Base-by-base conservation (phyloP, 192 early-diverging fungal species). In the Coemansia sp. region DNA sequence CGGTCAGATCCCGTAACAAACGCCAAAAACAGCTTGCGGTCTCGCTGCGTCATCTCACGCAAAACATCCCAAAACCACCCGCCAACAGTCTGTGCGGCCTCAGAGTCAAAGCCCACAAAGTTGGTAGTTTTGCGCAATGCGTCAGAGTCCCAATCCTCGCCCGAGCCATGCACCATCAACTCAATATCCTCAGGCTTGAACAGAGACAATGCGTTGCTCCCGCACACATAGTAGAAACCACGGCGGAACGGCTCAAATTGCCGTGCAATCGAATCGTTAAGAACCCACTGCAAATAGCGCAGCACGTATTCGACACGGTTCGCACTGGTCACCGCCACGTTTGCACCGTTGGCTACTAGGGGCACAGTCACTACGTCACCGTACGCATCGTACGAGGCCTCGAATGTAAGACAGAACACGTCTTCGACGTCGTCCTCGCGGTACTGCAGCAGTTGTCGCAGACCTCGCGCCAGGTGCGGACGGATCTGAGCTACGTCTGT, bases 1-100 rank as follows among this genome's bases (percentile, higher is more conserved):
- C 94, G 82, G 76, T 98, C 96, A n/a, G 90, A 89, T 14, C 94
- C 93, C 7, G 95, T 97, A 18, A 92, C 89, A 71, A 98, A 96
- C 22, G 89, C 89, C 64, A 96, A 62, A 5, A 98, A 79, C 66
- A 84, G 64, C n/a, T 88, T 83, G 66, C 94, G 86, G 49, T 88
- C 83, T 23, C 71, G 69, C 12, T 85, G 69, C 19, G 82, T 63
- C 74, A 95, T 90, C 18, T 72, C 79, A 16, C 86, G 78, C 56
- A 94, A 83, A 7, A 93, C 85, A 0, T 84, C 81, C 96, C 96
- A 98, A 69, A 98, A 87, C 83, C 81, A 89, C 74, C 49, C 71
- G 35, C 86, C 74, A 18, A 84, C 83, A 22, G 11, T 22, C 7
- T 39, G 16, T 4, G 41, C 18, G 0, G 38, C 49, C 4, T 14